Base-by-base conservation (phyloP, 768 basidiomycete species). In the Boletus bicolor region DNA sequence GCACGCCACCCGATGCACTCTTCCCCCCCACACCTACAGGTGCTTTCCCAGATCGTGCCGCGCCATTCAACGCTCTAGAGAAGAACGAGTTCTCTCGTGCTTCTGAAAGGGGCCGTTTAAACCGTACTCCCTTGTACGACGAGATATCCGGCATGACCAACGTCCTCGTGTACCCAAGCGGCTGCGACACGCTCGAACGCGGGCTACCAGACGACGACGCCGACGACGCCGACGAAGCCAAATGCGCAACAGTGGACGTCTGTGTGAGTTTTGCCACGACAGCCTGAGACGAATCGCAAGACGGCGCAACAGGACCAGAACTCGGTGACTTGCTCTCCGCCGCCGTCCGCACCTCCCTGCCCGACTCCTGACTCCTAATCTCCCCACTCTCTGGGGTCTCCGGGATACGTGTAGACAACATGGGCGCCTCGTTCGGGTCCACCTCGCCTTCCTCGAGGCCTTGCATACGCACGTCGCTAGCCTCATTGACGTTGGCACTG, bases 101-200 rank as follows among this genome's bases (percentile, higher is more conserved):
- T 21, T 58, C 58, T 0, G 37, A 47, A 26, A 41, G 34, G 6
- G 57, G 42, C 7, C 68, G 61, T 44, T 54, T 69, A 45, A 63
- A 68, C 46, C 68, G 57, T 2, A 65, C 41, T 1, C 61, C 52
- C 44, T 54, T 55, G 50, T 63, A 69, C 34, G 21, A 59, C 19
- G 67, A 69, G 19, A 68, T 57, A 26, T 68, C 61, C 5, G 68
- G 68, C 37, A 69, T 59, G 4, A 51, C 45, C 17, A 69, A 7
- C 39, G 44, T n/a, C 12, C 53, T 35, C 21, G 45, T 0, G 12
- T 28, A 28, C 10, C 36, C 21, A 11, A 51, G 17, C 15, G 47
- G 34, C 39, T 54, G 57, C 14, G 56, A 51, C 7, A 32, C 37
- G 9, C 51, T 38, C 11, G 51, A 35, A n/a, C 39, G 32, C 32